Conservation (phyloP, 2,329 filamentous ascomycete genomes). For the Aspergillus clavatus region DNA sequence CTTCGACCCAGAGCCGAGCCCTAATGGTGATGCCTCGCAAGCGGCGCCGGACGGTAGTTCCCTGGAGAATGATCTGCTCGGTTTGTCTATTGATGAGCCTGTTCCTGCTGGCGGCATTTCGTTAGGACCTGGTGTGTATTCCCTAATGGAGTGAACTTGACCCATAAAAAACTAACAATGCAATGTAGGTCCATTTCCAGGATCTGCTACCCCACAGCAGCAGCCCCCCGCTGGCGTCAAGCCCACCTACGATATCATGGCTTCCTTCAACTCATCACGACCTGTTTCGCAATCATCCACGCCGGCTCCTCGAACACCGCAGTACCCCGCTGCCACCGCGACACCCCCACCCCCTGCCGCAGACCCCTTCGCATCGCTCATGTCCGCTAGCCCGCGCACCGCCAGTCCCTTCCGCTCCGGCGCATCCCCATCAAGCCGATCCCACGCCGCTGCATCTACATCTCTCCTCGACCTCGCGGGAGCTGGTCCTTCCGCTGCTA, state of each 20-base stretch:
- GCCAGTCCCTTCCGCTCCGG: slow-evolving; percentile 36
- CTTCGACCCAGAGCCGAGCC: slow-evolving; percentile 60
- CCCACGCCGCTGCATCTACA: slow-evolving; percentile 19
- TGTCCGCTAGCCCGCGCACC: slow-evolving; percentile 49
- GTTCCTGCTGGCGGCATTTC: slow-evolving; percentile 76
- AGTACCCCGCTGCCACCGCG: slow-evolving; percentile 27
- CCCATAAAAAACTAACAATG: slow-evolving; percentile 31
- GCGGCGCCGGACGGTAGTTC: slow-evolving; percentile 55
- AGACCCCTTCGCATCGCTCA: slow-evolving; percentile 59
- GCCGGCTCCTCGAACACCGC: slow-evolving; percentile 41
- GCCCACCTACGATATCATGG: slow-evolving; percentile 55
- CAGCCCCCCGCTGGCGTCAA: slow-evolving; percentile 45
- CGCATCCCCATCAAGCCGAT: slow-evolving; percentile 16
- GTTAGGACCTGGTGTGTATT: slow-evolving; percentile 63
- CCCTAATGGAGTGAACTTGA: slow-evolving; percentile 45
- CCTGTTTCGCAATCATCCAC: slow-evolving; percentile 48
- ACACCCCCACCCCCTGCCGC: slow-evolving; percentile 36
- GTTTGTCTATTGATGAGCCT: slow-evolving; percentile 72
- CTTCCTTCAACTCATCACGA: slow-evolving; percentile 46
- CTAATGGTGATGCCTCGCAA: slow-evolving; percentile 41
- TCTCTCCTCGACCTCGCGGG: slow-evolving; percentile 33
- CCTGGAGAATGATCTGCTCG: slow-evolving; percentile 85
- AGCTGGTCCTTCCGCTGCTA: slow-evolving; percentile 18
- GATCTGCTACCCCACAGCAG: slow-evolving; percentile 28
- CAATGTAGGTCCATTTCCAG: slow-evolving; percentile 36